phyloP scores from a whole-genome alignment of 306 rosid species.

The barrel medic (Medicago truncatula) region MtrunA17r5.0-ANR NC_053048.1:46389001-46389500 shows the following conservation, averaged over 20 bases:
- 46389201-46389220: slow-evolving; percentile 53
- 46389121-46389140: slow-evolving; percentile 22
- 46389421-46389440: slow-evolving; percentile 53
- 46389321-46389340: slow-evolving; percentile 54
- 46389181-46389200: slow-evolving; percentile 49
- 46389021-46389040: slow-evolving; percentile 8
- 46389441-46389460: slow-evolving; percentile 50
- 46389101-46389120: slow-evolving; percentile 41
- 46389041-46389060: slow-evolving; percentile 16
- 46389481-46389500: slow-evolving; percentile 9
- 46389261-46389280: not conserved
- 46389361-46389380: slow-evolving; percentile 49
- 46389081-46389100: slow-evolving; percentile 46
- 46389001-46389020: slow-evolving; percentile 39
- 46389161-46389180: not conserved
- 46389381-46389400: slow-evolving; percentile 52
- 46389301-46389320: slow-evolving; percentile 62
- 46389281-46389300: slow-evolving; percentile 45
- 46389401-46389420: slow-evolving; percentile 59
- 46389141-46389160: slow-evolving; percentile 11
- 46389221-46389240: slow-evolving; percentile 39
- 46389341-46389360: slow-evolving; percentile 51
- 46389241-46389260: slow-evolving; percentile 8
- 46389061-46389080: slow-evolving; percentile 6
- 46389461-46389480: slow-evolving; percentile 39